A percentile compares a stretch with the other conserved stretches of the same genome.
phyloP scores from a whole-genome alignment of 345 rosid species.

The Boechera stricta region DNA sequence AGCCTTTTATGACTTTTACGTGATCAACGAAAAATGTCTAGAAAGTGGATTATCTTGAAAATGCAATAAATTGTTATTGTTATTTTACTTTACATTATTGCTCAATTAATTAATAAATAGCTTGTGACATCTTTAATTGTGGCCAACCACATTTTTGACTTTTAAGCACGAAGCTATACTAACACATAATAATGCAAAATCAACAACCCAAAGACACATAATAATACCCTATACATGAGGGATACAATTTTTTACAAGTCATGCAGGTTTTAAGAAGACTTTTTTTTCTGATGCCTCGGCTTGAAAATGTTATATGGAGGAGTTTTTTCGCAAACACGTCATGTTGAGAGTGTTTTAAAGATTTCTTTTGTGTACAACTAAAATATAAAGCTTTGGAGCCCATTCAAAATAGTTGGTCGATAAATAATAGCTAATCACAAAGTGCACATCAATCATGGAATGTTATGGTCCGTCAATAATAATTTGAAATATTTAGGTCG shows the following conservation, averaged over 20 bases:
- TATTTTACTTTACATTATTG: neutral
- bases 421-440: neutral
- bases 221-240: neutral
- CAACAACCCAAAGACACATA: neutral
- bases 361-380: neutral
- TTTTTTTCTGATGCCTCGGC: neutral
- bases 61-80: neutral
- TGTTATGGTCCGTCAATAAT: neutral
- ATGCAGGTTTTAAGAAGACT: neutral
- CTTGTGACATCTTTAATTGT: constrained; percentile 21
- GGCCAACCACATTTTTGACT: constrained; percentile 36
- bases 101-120: constrained; percentile 3
- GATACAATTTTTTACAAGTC: neutral
- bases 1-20: neutral
- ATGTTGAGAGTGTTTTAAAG: neutral
- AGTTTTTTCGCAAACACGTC: neutral
- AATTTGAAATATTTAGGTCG: neutral
- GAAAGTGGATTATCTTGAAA: neutral
- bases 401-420: neutral
- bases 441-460: neutral
- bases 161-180: neutral
- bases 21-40: neutral
- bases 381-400: neutral
- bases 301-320: neutral
- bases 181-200: neutral